Conservation (phyloP, 805 yeast genomes). For the Candida pseudofarinosa region DNA sequence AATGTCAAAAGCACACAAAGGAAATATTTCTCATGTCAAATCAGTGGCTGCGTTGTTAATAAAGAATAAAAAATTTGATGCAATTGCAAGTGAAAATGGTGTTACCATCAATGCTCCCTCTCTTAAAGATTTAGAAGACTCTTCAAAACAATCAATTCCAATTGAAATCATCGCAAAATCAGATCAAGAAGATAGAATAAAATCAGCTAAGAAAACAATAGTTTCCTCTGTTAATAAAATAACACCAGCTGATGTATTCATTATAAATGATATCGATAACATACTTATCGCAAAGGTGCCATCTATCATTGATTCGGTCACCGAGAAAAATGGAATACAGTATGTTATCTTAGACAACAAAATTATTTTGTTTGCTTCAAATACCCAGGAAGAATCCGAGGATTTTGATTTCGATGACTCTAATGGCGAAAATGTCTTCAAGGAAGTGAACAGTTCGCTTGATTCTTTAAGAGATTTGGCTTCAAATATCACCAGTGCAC, state of each 20-base stretch:
- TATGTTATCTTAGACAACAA: conserved; percentile 55
- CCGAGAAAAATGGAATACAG: conserved; percentile 45
- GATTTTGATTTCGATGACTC: conserved; percentile 70
- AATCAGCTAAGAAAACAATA: conserved; percentile 64
- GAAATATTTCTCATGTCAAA: conserved; percentile 70
- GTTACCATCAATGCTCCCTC: conserved; percentile 37
- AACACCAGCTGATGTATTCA: conserved; percentile 60
- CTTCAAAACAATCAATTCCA: conserved; percentile 40
- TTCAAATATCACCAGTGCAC: conserved; percentile 46
- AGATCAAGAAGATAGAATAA: conserved; percentile 45
- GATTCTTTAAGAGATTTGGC: conserved; percentile 58
- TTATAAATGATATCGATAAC: conserved; percentile 61
- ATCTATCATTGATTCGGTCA: conserved; percentile 34
- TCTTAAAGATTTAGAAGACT: conserved; percentile 36
- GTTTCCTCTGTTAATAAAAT: conserved; percentile 69
- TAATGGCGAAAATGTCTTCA: conserved; percentile 53
- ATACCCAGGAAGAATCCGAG: conserved; percentile 26
- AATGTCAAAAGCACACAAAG: conserved; percentile 86
- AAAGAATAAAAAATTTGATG: conserved; percentile 44
- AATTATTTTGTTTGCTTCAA: conserved; percentile 56
- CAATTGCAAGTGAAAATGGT: conserved; percentile 35
- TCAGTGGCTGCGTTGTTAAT: conserved; percentile 65
- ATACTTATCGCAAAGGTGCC: conserved; percentile 51
- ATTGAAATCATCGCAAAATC: conserved; percentile 57
- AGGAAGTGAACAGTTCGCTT: conserved; percentile 49